Evolutionary conservation across 306 rosid genomes (phyloP), one percentile per base, ranked within the genome.

Genomic region (Carpinus viminea): DNA sequence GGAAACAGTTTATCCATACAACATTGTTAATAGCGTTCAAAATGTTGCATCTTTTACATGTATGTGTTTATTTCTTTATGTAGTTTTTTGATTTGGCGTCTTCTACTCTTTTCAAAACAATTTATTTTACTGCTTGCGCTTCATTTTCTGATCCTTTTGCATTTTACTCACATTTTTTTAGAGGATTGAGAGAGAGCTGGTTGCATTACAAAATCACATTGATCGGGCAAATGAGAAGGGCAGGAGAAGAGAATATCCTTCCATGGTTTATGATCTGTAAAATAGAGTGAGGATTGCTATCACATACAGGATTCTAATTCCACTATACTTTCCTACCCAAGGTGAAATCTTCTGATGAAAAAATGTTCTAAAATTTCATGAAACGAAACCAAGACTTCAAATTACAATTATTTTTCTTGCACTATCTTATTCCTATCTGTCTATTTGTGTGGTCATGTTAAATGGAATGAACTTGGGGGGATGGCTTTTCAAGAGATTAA

Each of bases 211-310:
- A 78, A 89, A 76, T 59, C 89, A 88, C 47, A 93, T 91, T 76
- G 93, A 90, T 79, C 87, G 57, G 78, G 97, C 98, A 70, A 91
- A 91, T 81, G 98, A 91, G 86, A 93, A 90, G 86, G 98, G 98
- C 53, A 83, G 96, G 97, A 89, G 97, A 82, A 90, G 86, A 89
- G 89, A 91, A 93, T 93, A 93, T 93, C 98, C 98, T 89, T 83
- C 6, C 15, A 10, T 20, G 65, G 34, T 21, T 21, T 57, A 57
- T 57, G 24, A 57, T 20, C 65, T 8, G 28, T 10, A 57, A 20
- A 20, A 3, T 57, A 21, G 52, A 48, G 12, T 57, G 24, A 2
- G 28, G 28, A 57, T 24, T 21, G 57, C 26, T n/a, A 17, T 17
- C 26, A n/a, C 8, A 55, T 55, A 55, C 24, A 55, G 53, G 53